Evolutionary conservation across 768 basidiomycete species (phyloP).

Genomic region (Leccinum subtestaceum): DNA sequence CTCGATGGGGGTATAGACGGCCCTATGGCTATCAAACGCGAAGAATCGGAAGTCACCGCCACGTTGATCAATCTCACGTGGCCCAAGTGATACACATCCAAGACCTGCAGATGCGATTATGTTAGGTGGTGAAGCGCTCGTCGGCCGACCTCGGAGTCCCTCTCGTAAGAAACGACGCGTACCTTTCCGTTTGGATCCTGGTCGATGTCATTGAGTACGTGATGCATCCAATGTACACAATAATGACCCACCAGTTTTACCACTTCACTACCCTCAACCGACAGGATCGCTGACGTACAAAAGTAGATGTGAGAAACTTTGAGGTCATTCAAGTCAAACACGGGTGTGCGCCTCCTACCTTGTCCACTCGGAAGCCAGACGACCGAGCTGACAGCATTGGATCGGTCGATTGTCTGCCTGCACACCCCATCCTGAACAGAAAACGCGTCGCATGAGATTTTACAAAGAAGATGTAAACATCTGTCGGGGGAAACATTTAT

Average conservation of each 20-base stretch:
- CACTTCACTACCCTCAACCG: constrained; percentile 48
- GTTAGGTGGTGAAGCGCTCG: not conserved
- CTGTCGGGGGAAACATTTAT: not conserved
- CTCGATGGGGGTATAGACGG: constrained; percentile 40
- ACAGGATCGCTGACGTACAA: constrained; percentile 41
- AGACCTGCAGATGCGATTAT: constrained; percentile 24
- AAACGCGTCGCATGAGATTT: not conserved
- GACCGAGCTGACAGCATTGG: constrained; percentile 42
- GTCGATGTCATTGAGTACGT: not conserved
- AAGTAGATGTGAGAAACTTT: not conserved
- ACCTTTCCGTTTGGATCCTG: constrained; percentile 45
- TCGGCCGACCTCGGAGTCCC: not conserved
- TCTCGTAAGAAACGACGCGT: not conserved
- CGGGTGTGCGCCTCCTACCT: constrained; percentile 27
- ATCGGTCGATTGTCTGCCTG: constrained; percentile 47
- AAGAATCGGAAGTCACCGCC: constrained; percentile 44
- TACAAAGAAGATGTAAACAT: not conserved
- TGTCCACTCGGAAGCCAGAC: constrained; percentile 49
- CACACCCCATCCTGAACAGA: constrained; percentile 46
- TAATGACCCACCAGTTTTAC: constrained; percentile 38
- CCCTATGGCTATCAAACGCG: constrained; percentile 46
- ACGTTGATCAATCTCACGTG: constrained; percentile 49
- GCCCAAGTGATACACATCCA: constrained; percentile 41
- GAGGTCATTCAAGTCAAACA: not conserved
- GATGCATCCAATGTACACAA: not conserved